Evolutionary conservation across 768 basidiomycete genomes (phyloP), one percentile per base, ranked within the genome.

Genomic region (Pleurotus salmoneostramineus): DNA sequence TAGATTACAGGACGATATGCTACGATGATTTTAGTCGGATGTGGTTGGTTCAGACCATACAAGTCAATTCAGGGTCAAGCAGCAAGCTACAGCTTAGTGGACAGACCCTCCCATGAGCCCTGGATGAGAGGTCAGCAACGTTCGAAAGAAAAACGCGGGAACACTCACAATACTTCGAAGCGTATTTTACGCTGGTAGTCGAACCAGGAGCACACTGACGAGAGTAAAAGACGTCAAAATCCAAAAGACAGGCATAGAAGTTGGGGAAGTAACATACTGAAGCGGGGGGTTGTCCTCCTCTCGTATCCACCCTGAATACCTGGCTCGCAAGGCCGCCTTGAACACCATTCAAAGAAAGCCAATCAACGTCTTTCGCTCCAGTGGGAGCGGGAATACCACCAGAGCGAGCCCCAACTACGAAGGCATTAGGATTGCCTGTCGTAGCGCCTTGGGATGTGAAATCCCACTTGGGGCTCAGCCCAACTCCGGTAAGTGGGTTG

Each of bases 401-500:
- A 31, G 66, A 65, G 63, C 76, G 81, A 10, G 75, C 73, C 11
- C 68, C 83, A 31, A 82, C 65, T 15, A 81, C 78, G 58, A 74
- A 84, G 2, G 80, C 80, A 40, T 77, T 63, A 0, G 73, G 52
- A 56, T 81, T 74, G 7, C 77, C 77, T 33, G 68, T 65, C 14
- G 71, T 69, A n/a, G 64, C 62, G 3, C 71, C 73, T 10, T 68
- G 68, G 6, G 74, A 73, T 10, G 78, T 76, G 69, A 83, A 82
- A 66, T 87, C 86, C 77, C 83, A 83, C 61, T 79, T 75, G 2
- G 86, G 83, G 57, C 72, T 70, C 33, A 72, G 36, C 11, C 77
- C 79, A 3, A 67, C 66, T 3, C 75, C 77, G 5, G 74, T 68
- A 57, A 73, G 62, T 4, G 78, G 71, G 65, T 80, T 80, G 0